Percentiles rank a stretch among this genome's conserved stretches.
Conservation (phyloP, 345 rosid species). For the Euphorbia lathyris region DNA sequence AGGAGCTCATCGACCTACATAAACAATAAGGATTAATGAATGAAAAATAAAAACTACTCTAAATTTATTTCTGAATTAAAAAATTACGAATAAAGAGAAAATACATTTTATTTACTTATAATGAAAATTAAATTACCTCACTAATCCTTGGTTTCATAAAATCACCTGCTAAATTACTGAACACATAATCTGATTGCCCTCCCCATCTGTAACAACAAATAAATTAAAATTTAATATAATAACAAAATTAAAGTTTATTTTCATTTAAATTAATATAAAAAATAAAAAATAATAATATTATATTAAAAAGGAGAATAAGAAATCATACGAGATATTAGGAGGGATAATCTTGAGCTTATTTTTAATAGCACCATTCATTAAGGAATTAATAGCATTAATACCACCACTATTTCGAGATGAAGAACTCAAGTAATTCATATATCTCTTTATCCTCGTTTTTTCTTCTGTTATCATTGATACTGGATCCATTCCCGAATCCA, state of each 20-base stretch:
- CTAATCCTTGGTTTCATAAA: slow-evolving; percentile 78
- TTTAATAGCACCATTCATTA: slow-evolving; percentile 70
- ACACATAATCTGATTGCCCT: slow-evolving; percentile 54
- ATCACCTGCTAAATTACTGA: slow-evolving; percentile 45
- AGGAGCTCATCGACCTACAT: slow-evolving; percentile 75
- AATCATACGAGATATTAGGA: slow-evolving; percentile 45
- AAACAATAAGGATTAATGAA: background rate
- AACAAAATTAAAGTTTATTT: too few species aligned
- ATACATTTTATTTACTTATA: too few species aligned
- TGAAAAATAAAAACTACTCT: background rate
- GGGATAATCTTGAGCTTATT: slow-evolving; percentile 83
- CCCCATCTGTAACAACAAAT: slow-evolving; percentile 61
- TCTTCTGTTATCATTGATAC: slow-evolving; percentile 36
- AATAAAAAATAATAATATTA: background rate
- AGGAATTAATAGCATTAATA: slow-evolving; percentile 32
- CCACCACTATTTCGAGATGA: slow-evolving; percentile 32
- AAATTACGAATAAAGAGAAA: too few species aligned
- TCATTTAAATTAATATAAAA: too few species aligned
- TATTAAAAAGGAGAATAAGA: background rate
- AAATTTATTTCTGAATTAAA: too few species aligned
- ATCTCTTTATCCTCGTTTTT: slow-evolving; percentile 36
- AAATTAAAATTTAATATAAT: too few species aligned
- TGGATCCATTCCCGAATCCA: slow-evolving; percentile 52
- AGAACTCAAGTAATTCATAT: slow-evolving; percentile 49
- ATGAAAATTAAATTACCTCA: slow-evolving; percentile 42